These are phyloP conservation scores for Cenchrus purpureus DNA, from an alignment of 176 grass and related monocot genomes.

Conservation along the genomic window DNA sequence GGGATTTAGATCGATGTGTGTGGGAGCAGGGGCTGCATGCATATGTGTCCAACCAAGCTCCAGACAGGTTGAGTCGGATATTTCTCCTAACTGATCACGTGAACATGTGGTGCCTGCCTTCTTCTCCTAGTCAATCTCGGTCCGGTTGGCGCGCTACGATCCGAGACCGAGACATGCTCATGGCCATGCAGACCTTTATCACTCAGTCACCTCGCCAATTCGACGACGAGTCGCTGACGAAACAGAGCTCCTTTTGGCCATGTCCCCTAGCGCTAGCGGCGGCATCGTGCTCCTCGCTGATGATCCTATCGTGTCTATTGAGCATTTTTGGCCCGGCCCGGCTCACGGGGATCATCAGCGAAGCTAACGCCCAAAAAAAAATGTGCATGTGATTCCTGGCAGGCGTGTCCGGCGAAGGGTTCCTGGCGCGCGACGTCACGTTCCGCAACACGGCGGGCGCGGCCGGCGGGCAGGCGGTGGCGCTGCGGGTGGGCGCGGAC, in stretches of 20 bases:
- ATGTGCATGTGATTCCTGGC: neutral
- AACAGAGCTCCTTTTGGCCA: neutral
- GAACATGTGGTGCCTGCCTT: neutral
- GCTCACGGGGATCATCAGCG: too few relatives aligned
- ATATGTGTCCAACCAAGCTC: neutral
- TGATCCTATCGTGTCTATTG: neutral
- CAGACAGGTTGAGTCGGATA: neutral
- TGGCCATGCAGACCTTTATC: neutral
- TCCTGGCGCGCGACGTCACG: slow-evolving; percentile 74
- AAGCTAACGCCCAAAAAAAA: neutral
- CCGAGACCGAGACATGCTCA: neutral
- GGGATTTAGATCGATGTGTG: neutral
- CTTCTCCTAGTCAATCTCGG: neutral
- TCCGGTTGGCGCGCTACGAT: neutral
- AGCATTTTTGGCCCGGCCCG: too few relatives aligned
- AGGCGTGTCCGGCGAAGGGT: slow-evolving; percentile 74
- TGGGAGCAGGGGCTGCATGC: neutral
- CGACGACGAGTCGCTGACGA: slow-evolving; percentile 12
- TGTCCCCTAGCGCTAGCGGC: neutral
- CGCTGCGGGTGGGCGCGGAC: slow-evolving; percentile 75
- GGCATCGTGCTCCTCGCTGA: too few relatives aligned
- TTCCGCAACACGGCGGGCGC: slow-evolving; percentile 86
- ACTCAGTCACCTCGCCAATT: neutral
- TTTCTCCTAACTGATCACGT: neutral
- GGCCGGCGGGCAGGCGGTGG: slow-evolving; percentile 68